Conservation (phyloP, 1,284 basidiomycete species). For the Puccinia sorghi region DNA sequence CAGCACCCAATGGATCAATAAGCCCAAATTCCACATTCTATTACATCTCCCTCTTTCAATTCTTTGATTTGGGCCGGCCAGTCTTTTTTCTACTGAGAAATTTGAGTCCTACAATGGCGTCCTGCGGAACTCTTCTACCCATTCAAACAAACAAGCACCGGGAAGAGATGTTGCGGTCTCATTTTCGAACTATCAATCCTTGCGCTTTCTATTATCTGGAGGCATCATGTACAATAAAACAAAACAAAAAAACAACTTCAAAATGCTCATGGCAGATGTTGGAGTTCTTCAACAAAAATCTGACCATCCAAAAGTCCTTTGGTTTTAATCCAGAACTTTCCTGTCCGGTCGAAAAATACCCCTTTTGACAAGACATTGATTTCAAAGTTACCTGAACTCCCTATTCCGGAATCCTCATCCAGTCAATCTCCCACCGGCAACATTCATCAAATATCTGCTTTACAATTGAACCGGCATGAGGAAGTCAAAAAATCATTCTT, state of each 20-base stretch:
- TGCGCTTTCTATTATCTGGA: slow-evolving; percentile 8
- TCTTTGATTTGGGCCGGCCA: neutral
- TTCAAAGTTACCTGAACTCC: neutral
- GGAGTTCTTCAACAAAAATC: neutral
- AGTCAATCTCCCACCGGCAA: neutral
- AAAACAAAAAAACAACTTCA: neutral
- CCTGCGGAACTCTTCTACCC: neutral
- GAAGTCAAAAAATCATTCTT: neutral
- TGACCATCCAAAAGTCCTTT: neutral
- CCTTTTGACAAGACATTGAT: neutral
- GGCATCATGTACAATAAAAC: slow-evolving; percentile 4
- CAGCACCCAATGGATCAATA: slow-evolving; percentile 56
- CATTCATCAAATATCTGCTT: neutral
- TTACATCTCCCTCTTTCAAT: slow-evolving; percentile 53
- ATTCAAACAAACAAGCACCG: slow-evolving; percentile 18
- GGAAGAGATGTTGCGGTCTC: neutral
- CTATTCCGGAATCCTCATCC: neutral
- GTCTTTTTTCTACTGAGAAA: slow-evolving; percentile 27
- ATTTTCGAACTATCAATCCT: neutral
- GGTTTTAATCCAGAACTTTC: slow-evolving; percentile 8
- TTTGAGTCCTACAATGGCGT: slow-evolving; percentile 25
- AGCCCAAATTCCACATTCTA: slow-evolving; percentile 59
- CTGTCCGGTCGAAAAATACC: neutral
- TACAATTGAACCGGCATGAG: neutral
- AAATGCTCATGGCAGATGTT: neutral